A percentile compares a stretch with the other conserved stretches of the same genome.
Conservation (phyloP, 2,329 filamentous ascomycete genomes). For the Penicillium sp. region DNA sequence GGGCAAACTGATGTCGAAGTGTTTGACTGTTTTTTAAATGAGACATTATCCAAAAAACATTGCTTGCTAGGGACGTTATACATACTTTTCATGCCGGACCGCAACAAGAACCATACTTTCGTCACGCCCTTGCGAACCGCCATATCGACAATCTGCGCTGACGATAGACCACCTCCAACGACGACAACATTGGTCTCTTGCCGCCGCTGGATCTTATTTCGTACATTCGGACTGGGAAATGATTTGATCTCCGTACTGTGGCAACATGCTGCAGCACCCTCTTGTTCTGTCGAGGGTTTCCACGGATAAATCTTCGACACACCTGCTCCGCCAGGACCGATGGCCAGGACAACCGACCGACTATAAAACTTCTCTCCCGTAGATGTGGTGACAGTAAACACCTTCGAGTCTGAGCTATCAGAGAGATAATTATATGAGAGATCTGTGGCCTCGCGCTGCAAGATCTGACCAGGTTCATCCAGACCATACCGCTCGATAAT, state of each 20-base stretch:
- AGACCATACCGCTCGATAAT: conserved; percentile 61
- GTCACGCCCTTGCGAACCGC: conserved; percentile 63
- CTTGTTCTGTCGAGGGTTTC: conserved; percentile 41
- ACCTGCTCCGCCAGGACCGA: conserved; percentile 66
- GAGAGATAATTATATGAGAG: conserved; percentile 56
- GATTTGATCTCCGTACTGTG: conserved; percentile 64
- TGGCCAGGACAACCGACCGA: conserved; percentile 65
- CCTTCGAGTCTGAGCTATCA: conserved; percentile 45
- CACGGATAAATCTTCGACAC: conserved; percentile 54
- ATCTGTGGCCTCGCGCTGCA: conserved; percentile 59
- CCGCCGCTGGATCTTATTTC: conserved; percentile 51
- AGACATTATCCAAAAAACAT: background rate
- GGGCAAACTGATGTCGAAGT: conserved; percentile 71
- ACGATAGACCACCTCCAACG: conserved; percentile 72
- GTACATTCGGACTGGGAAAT: conserved; percentile 56
- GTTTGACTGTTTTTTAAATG: conserved; percentile 54
- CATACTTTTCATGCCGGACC: conserved; percentile 51
- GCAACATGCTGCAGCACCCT: conserved; percentile 48
- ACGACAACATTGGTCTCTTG: conserved; percentile 64
- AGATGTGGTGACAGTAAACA: conserved; percentile 65
- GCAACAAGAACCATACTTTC: conserved; percentile 69
- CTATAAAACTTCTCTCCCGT: conserved; percentile 54
- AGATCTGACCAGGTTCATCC: conserved; percentile 51
- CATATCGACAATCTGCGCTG: conserved; percentile 69
- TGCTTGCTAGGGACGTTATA: background rate